phyloP scores from a whole-genome alignment of 2,329 filamentous ascomycete species.

The Neonectria sp. region DNA sequence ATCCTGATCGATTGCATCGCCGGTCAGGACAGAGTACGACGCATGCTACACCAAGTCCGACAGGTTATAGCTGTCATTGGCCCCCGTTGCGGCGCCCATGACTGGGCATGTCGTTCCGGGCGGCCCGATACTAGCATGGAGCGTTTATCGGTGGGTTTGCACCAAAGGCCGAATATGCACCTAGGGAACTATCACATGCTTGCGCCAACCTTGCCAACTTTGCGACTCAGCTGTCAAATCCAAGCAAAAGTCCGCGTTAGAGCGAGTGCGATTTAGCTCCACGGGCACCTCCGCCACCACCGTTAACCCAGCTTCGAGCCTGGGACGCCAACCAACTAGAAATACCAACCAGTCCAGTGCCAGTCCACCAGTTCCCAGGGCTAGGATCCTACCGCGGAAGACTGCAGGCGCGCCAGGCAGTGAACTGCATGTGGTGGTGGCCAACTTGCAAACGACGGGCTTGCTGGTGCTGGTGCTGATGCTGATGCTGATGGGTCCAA shows the following conservation, averaged over 20 bases:
- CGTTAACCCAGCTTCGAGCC: background rate
- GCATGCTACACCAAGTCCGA: slow-evolving; percentile 1
- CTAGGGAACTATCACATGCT: slow-evolving; percentile 48
- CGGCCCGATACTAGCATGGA: slow-evolving; percentile 42
- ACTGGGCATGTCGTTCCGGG: slow-evolving; percentile 20
- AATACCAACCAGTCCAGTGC: too few species aligned
- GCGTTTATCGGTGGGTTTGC: slow-evolving; percentile 37
- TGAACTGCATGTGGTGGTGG: background rate
- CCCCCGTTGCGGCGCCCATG: slow-evolving; percentile 2
- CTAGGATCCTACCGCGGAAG: background rate
- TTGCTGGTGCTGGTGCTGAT: slow-evolving; percentile 6
- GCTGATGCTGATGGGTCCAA: slow-evolving; percentile 8
- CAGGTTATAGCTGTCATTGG: slow-evolving; percentile 10
- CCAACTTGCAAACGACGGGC: background rate
- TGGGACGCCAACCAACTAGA: too few species aligned
- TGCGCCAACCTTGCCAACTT: slow-evolving; percentile 16
- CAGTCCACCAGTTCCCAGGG: background rate
- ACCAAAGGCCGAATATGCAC: slow-evolving; percentile 39
- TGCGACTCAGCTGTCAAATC: slow-evolving; percentile 23
- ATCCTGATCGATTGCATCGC: slow-evolving; percentile 28
- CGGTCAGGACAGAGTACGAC: slow-evolving; percentile 24
- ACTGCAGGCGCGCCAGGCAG: background rate
- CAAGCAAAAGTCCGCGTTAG: background rate
- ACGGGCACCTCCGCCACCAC: slow-evolving; percentile 28
- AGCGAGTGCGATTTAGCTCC: background rate